Evolutionary conservation across 73 alveolate genomes (phyloP).

Genomic region (Tetrahymena thermophila): DNA sequence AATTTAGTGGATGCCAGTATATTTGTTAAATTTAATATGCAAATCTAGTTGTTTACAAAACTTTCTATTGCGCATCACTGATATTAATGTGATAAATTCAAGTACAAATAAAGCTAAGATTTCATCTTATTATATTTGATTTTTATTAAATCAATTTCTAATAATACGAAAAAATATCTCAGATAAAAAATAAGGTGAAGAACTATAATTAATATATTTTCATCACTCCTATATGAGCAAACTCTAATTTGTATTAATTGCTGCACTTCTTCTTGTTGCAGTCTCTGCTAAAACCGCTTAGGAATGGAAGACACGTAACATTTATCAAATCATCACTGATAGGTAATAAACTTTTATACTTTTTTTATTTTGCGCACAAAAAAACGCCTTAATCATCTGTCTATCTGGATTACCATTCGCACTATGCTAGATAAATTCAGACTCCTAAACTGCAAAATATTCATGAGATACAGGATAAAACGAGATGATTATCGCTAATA

Average conservation of each 20-base stretch:
- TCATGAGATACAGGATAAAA: background rate
- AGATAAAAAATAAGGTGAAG: background rate
- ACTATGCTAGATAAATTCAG: background rate
- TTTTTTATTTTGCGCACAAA: background rate
- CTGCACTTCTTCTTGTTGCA: background rate
- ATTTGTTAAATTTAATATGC: background rate
- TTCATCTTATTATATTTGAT: background rate
- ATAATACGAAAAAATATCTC: background rate
- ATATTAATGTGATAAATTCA: background rate
- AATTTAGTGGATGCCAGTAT: background rate
- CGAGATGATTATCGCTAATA: background rate
- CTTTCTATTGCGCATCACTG: background rate
- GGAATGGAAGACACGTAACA: slow-evolving; percentile 86
- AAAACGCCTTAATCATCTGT: background rate
- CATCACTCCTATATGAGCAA: background rate
- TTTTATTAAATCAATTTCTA: background rate
- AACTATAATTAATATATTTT: background rate
- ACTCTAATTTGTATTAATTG: background rate
- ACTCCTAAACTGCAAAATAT: background rate
- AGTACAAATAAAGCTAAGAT: background rate
- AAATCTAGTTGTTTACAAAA: background rate
- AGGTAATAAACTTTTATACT: slow-evolving; percentile 47
- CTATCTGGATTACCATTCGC: background rate
- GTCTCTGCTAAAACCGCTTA: slow-evolving; percentile 25
- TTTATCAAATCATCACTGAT: slow-evolving; percentile 91